phyloP scores from a whole-genome alignment of 148 eudicot species.

The Nepenthes gracilis region DNA sequence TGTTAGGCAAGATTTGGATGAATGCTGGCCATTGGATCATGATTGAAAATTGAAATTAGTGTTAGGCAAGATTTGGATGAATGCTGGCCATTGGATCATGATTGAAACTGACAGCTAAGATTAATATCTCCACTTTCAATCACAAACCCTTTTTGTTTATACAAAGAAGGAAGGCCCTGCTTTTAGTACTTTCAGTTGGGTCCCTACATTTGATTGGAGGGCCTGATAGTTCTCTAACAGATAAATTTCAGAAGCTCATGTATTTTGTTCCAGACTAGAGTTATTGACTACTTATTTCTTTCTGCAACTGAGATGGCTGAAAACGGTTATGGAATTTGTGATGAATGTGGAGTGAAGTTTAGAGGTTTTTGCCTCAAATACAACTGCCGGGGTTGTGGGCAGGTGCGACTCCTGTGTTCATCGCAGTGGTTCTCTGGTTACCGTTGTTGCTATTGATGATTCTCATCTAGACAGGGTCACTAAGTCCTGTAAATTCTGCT shows the following conservation, averaged over 20 bases:
- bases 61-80: too few relatives aligned
- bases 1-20: too few relatives aligned
- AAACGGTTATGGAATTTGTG: constrained; percentile 10
- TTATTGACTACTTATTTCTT: too few relatives aligned
- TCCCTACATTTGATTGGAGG: constrained; percentile 60
- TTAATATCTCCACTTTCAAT: too few relatives aligned
- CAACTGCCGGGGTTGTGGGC: constrained; percentile 43
- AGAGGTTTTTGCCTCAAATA: constrained; percentile 21
- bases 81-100: too few relatives aligned
- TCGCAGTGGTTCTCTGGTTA: constrained; percentile 19
- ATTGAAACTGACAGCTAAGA: too few relatives aligned
- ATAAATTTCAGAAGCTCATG: constrained; percentile 50
- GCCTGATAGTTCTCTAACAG: constrained; percentile 32
- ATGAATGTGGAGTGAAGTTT: constrained; percentile 24
- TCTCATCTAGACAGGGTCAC: constrained; percentile 19
- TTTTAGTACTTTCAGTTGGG: constrained; percentile 7
- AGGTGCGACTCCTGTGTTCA: constrained; percentile 40
- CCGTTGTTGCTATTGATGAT: constrained; percentile 13
- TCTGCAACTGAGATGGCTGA: constrained; percentile 2
- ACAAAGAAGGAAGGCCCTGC: too few relatives aligned
- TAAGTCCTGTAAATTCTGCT: constrained; percentile 50
- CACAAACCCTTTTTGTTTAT: too few relatives aligned
- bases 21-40: too few relatives aligned
- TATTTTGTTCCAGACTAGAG: constrained; percentile 24
- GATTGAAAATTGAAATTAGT: too few relatives aligned